Base-by-base conservation (phyloP, 805 yeast genomes). In the Metschnikowia noctiluminum region DNA sequence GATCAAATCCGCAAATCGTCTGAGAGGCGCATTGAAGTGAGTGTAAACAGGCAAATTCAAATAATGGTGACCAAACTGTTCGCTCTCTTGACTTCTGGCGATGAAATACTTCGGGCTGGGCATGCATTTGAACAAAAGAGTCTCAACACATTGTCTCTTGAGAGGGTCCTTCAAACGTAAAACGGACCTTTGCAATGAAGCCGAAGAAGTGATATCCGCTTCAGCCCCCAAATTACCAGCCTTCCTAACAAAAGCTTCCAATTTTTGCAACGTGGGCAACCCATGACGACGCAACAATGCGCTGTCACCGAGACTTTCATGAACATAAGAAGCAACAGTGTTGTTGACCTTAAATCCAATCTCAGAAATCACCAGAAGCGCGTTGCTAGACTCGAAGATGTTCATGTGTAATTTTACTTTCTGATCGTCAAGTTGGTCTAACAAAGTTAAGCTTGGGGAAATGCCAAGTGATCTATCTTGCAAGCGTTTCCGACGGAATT, bases 1-100 rank as follows among this genome's bases (percentile, higher is more conserved):
- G 56, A 91, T 80, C 44, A 89, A 76, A 65, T 94, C 99, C 1
- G 96, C 90, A 65, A 91, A 94, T 60, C 99, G 79, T 64, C 96
- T 80, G 62, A 89, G 73, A 13, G 99, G 98, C 1, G 96, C 81
- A n/a, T 88, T 86, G 72, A 91, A 91, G 67, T 92, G 97, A 0
- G 98, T 89, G 65, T 89, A 94, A 39, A 89, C 72, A 28, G 97
- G 96, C 49, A 87, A 65, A 55, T 89, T 89, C 63, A 85, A 80
- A 62, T 87, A 79, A 67, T 87, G 94, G 61, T 92, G 96, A 10
- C 84, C 85, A 62, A 78, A 81, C 51, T 78, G 81, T 55, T 85
- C 92, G 2, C 88, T 81, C 56, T 89, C 96, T 44, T 84, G 85
- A 62, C 84, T 85, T 30, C 96, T 97, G 9, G 97, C 95, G 61